These are phyloP conservation scores for Backusella westeae DNA, from an alignment of 192 early-diverging fungal species.

Conservation along the genomic window DNA sequence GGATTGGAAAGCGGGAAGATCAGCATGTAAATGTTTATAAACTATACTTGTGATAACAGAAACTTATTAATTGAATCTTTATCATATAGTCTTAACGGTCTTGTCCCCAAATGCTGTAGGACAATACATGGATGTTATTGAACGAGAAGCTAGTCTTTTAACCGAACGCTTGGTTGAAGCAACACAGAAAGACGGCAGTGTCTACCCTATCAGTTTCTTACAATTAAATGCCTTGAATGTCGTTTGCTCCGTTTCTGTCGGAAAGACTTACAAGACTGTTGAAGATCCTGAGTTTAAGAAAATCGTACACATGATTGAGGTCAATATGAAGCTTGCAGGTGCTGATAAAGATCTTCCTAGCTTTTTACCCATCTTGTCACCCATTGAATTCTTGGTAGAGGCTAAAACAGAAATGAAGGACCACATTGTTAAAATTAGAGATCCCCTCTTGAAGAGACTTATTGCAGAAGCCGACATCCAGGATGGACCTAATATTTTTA, in stretches of 20 bases:
- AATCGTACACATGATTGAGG: neutral
- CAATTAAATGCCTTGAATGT: slow-evolving; percentile 6
- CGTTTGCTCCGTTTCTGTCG: neutral
- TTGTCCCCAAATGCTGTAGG: neutral
- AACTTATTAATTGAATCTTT: neutral
- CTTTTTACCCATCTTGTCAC: slow-evolving; percentile 7
- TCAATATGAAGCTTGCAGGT: neutral
- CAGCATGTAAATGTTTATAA: neutral
- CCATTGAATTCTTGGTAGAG: neutral
- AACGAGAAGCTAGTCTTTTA: neutral
- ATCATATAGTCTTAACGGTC: neutral
- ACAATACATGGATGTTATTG: neutral
- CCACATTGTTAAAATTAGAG: neutral
- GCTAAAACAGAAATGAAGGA: neutral
- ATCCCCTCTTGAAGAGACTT: neutral
- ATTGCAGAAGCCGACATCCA: neutral
- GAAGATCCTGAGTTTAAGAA: slow-evolving; percentile 4
- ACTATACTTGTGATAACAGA: neutral
- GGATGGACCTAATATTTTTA: neutral
- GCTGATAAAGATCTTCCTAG: neutral
- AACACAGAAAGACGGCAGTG: neutral
- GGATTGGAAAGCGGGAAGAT: neutral
- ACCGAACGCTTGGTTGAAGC: neutral
- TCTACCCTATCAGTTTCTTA: neutral
- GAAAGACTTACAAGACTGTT: neutral